phyloP scores from a whole-genome alignment of 352 stramenopile genomes.

The Globisporangium lucens region DNA sequence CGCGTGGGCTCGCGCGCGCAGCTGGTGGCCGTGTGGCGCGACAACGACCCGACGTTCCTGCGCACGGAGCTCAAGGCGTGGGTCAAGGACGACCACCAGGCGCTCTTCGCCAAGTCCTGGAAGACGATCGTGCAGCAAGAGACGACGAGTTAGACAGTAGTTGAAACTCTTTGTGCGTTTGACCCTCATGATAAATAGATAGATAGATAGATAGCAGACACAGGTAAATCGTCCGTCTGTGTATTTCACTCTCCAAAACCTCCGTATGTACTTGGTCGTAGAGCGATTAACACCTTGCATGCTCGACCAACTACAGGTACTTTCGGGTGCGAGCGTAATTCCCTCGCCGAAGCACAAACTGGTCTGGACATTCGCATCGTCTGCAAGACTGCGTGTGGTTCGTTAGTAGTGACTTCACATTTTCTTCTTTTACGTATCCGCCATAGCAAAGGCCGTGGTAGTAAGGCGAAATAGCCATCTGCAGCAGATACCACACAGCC shows the following conservation, averaged over 20 bases:
- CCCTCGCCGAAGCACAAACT: no score
- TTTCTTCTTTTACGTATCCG: no score
- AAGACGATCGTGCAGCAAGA: constrained; percentile 21
- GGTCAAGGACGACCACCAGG: constrained; percentile 56
- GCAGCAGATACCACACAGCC: no score
- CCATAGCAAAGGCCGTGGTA: no score
- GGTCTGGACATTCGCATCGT: no score
- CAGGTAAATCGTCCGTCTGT: neutral
- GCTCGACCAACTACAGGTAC: no score
- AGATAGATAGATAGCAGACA: neutral
- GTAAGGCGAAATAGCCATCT: no score
- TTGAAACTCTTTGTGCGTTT: neutral
- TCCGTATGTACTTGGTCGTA: no score
- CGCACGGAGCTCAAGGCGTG: constrained; percentile 50
- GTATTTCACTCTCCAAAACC: neutral
- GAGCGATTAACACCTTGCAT: no score
- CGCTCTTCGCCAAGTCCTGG: constrained; percentile 50
- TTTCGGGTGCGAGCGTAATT: no score
- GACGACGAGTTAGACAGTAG: constrained; percentile 5
- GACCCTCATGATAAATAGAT: neutral
- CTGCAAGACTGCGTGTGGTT: no score
- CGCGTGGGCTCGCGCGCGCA: constrained; percentile 37
- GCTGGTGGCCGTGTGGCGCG: constrained; percentile 43
- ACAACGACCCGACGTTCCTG: constrained; percentile 42
- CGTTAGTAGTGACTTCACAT: no score